A percentile compares a stretch with the other conserved stretches of the same genome.
phyloP scores from a whole-genome alignment of 768 basidiomycete genomes.

The Kwoniella europaea region DNA sequence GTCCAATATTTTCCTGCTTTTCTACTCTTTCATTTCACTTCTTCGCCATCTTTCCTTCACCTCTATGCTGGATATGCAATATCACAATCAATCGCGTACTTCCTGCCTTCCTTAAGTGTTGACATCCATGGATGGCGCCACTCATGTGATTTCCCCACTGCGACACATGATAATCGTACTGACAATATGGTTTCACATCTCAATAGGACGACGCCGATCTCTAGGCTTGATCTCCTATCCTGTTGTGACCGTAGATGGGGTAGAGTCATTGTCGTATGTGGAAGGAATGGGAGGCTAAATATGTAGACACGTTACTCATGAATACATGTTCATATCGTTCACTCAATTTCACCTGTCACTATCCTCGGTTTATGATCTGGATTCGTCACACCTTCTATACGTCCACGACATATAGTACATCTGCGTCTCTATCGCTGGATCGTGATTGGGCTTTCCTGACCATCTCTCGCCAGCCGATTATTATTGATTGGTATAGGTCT shows the following conservation, averaged over 20 bases:
- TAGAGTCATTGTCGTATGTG: background rate
- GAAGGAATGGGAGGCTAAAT: background rate
- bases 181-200: background rate
- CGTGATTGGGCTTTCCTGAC: too few relatives aligned
- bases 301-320: background rate
- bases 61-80: too few relatives aligned
- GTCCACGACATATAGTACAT: too few relatives aligned
- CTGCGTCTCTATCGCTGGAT: too few relatives aligned
- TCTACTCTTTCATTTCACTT: background rate
- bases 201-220: slow-evolving; percentile 56
- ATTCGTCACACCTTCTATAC: too few relatives aligned
- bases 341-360: background rate
- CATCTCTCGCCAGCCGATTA: too few relatives aligned
- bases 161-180: background rate
- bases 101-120: background rate
- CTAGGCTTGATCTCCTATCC: slow-evolving; percentile 20
- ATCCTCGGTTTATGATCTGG: too few relatives aligned
- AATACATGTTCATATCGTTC: background rate
- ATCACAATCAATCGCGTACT: too few relatives aligned
- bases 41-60: too few relatives aligned
- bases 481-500: too few relatives aligned
- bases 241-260: background rate
- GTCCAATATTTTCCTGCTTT: background rate
- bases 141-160: too few relatives aligned
- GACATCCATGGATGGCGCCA: too few relatives aligned